These are phyloP conservation scores for Yueomyces sinensis DNA, from an alignment of 805 yeast genomes.

Conservation along the genomic window DNA sequence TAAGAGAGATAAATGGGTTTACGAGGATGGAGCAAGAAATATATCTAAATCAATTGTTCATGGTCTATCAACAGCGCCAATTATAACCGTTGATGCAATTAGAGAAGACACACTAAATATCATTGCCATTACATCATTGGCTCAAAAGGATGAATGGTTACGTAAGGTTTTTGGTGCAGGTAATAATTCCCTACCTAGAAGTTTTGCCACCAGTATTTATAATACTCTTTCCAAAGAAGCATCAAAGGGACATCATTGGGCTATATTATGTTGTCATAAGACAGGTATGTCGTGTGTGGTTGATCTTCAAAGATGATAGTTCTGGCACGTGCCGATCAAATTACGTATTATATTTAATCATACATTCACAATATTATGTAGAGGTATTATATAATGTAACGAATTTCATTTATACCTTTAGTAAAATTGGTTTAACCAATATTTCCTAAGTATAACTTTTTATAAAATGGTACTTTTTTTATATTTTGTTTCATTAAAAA, in stretches of 20 bases:
- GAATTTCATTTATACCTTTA: too few relatives aligned
- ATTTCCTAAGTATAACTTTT: too few relatives aligned
- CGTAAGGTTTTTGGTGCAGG: conserved; percentile 68
- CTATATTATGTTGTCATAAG: conserved; percentile 65
- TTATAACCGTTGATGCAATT: conserved; percentile 61
- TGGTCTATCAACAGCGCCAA: conserved; percentile 51
- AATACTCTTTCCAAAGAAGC: conserved; percentile 64
- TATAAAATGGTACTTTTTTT: too few relatives aligned
- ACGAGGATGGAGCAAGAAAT: conserved; percentile 58
- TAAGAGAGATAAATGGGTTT: conserved; percentile 62
- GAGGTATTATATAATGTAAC: too few relatives aligned
- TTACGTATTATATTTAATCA: too few relatives aligned
- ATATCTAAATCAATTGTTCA: conserved; percentile 43
- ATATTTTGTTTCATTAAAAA: too few relatives aligned
- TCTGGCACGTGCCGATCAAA: too few relatives aligned
- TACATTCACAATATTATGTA: too few relatives aligned
- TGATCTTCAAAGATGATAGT: conserved; percentile 47
- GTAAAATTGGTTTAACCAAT: too few relatives aligned
- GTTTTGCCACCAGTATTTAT: conserved; percentile 64
- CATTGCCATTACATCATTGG: conserved; percentile 63
- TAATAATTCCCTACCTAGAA: conserved; percentile 67
- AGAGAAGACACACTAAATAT: conserved; percentile 78
- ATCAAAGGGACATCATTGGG: conserved; percentile 58
- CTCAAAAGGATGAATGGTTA: conserved; percentile 62
- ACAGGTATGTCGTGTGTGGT: conserved; percentile 56